Percentiles rank a stretch among this genome's conserved stretches.
phyloP scores from a whole-genome alignment of 768 basidiomycete species.

The Leccinum incarnatum region DNA sequence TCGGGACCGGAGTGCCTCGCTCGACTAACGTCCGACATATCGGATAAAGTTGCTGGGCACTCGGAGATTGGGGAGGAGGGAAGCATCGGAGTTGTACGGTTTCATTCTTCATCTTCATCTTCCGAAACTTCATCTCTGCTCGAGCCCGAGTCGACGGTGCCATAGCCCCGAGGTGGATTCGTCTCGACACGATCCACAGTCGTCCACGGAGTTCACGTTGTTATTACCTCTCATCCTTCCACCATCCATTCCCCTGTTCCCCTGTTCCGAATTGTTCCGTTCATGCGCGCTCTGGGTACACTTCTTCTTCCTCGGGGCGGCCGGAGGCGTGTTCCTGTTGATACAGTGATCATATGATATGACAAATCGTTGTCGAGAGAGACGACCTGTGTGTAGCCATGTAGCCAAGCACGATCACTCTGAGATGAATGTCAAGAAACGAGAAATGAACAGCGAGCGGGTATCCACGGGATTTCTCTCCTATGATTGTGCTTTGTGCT shows the following conservation, averaged over 20 bases:
- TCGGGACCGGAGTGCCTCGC: background rate
- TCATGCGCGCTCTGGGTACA: background rate
- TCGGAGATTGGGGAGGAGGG: background rate
- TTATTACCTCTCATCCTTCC: no score
- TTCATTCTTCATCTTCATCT: background rate
- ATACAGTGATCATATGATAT: background rate
- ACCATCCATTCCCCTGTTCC: no score
- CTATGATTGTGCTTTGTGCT: background rate
- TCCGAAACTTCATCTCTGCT: background rate
- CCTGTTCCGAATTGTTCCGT: background rate
- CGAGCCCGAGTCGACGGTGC: background rate
- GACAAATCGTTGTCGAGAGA: background rate
- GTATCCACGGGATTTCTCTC: constrained; percentile 15
- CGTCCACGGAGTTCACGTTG: background rate
- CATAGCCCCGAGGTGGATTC: background rate
- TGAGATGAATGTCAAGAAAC: constrained; percentile 17
- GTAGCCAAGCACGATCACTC: constrained; percentile 1
- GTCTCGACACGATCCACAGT: background rate
- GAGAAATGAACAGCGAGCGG: background rate
- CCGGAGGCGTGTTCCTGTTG: background rate
- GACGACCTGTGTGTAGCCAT: background rate
- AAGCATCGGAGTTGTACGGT: background rate
- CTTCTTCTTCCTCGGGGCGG: background rate
- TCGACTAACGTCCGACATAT: background rate
- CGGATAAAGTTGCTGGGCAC: background rate